Percentiles rank a stretch among this genome's conserved stretches.
phyloP scores from a whole-genome alignment of 805 yeast genomes.

The Sugiyamaella mastotermitis region DNA sequence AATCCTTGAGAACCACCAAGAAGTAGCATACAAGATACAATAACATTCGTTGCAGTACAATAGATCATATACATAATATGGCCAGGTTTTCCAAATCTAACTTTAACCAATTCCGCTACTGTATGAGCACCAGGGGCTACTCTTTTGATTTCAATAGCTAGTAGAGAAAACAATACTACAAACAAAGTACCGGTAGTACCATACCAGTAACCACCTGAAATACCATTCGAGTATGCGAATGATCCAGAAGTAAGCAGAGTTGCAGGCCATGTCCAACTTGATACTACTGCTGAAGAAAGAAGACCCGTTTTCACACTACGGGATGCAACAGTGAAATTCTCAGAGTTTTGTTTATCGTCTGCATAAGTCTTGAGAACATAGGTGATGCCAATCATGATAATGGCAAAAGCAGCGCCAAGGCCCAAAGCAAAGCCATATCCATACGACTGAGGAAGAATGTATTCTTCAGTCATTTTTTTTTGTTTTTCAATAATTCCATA shows the following conservation, averaged over 20 bases:
- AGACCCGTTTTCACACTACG: slow-evolving; percentile 80
- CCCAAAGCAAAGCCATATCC: slow-evolving; percentile 89
- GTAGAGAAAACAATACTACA: slow-evolving; percentile 74
- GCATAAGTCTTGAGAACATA: slow-evolving; percentile 68
- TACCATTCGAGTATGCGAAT: slow-evolving; percentile 72
- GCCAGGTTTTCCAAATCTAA: slow-evolving; percentile 71
- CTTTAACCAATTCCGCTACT: slow-evolving; percentile 75
- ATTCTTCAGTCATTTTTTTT: slow-evolving; percentile 8
- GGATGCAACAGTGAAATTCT: slow-evolving; percentile 91
- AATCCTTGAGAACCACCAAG: slow-evolving; percentile 89
- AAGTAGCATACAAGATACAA: slow-evolving; percentile 87
- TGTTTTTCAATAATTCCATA: not conserved
- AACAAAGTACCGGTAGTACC: slow-evolving; percentile 92
- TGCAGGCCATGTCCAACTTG: slow-evolving; percentile 94
- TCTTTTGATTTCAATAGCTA: slow-evolving; percentile 84
- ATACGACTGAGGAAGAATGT: slow-evolving; percentile 61
- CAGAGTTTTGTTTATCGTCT: slow-evolving; percentile 82
- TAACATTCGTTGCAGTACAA: slow-evolving; percentile 80
- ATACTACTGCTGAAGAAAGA: slow-evolving; percentile 84
- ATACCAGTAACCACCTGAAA: slow-evolving; percentile 75
- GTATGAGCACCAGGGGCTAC: slow-evolving; percentile 92
- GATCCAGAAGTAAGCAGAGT: slow-evolving; percentile 70
- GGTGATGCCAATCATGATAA: slow-evolving; percentile 76
- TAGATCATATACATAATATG: slow-evolving; percentile 62
- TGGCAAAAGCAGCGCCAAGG: slow-evolving; percentile 56